phyloP scores from a whole-genome alignment of 1,139 yeast genomes.

The Candida buenavistaensis region DNA sequence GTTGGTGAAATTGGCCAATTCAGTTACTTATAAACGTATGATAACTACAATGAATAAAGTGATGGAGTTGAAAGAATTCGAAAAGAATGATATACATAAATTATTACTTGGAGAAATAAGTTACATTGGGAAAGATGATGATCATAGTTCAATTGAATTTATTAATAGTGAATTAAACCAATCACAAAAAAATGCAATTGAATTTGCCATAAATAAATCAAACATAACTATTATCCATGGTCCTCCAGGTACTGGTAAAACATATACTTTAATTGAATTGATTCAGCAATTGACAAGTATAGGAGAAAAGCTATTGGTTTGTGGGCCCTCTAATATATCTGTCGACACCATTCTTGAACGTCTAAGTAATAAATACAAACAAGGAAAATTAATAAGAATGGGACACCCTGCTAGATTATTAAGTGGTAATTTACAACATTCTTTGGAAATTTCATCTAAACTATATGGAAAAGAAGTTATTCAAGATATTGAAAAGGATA shows the following conservation, averaged over 20 bases:
- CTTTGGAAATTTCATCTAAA: conserved; percentile 72
- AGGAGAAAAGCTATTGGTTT: conserved; percentile 74
- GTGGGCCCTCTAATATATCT: conserved; percentile 96
- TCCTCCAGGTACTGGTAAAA: conserved; percentile 58
- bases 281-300: conserved; percentile 67
- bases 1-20: conserved; percentile 67
- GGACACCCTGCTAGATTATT: conserved; percentile 93
- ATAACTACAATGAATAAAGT: conserved; percentile 71
- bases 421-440: conserved; percentile 62
- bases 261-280: conserved; percentile 83
- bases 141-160: conserved; percentile 23
- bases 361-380: conserved; percentile 39
- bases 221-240: conserved; percentile 50
- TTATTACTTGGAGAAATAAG: conserved; percentile 45
- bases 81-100: conserved; percentile 39
- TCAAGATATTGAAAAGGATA: conserved; percentile 69
- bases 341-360: conserved; percentile 91
- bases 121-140: conserved; percentile 21
- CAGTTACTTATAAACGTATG: conserved; percentile 77
- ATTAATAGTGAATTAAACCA: conserved; percentile 57
- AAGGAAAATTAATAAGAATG: conserved; percentile 56
- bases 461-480: conserved; percentile 52
- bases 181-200: conserved; percentile 58
- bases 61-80: conserved; percentile 41
- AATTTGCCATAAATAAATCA: conserved; percentile 39